Evolutionary conservation across 495 filamentous ascomycete species (phyloP), one percentile per base, ranked within the genome.

Genomic region (Pseudomonodictys pantanalensis): DNA sequence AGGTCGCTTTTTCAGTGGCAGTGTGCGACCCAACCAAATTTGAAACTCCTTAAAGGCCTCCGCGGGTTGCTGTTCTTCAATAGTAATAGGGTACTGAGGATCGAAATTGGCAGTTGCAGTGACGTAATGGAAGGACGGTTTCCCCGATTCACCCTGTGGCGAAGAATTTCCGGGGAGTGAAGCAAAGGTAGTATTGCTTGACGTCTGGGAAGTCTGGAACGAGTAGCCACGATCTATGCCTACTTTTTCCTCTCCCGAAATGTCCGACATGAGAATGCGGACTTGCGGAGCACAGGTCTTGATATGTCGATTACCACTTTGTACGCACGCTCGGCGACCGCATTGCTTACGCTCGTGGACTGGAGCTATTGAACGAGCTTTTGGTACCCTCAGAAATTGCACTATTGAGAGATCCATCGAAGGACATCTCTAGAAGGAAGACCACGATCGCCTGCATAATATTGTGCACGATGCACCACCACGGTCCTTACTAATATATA

Each of bases 371-470:
- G 49, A 7, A 54, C 32, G 15, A 61, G 50, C 25, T 61, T 61
- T 18, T 39, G 32, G 1, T n/a, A 45, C 28, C 20, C 42, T 18
- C 20, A 7, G 9, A n/a, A 35, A 28, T 15, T 54, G 28, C 1
- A 54, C 58, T 22, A 24, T 12, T 48, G 29, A 54, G 47, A 10
- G 15, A 29, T 38, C 32, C 30, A 11, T 42, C 11, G 42, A 46
- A 33, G 6, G 25, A 54, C 35, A 52, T 52, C 26, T 64, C 55
- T 9, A 64, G 55, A 9, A 64, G 38, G 10, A 64, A 55, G n/a
- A 64, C 48, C 17, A 55, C 41, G 22, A 64, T 41, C 1, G 61
- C 61, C 44, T 64, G 61, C 61, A 64, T 64, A 1, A 64, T 64
- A 33, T 59, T 45, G 33, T 64, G 61, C 12, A 64, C 30, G 2